Percentiles rank a stretch among this genome's conserved stretches.
These are phyloP conservation scores for Pichia paraexigua DNA, from an alignment of 805 yeast genomes.

Conservation along the genomic window DNA sequence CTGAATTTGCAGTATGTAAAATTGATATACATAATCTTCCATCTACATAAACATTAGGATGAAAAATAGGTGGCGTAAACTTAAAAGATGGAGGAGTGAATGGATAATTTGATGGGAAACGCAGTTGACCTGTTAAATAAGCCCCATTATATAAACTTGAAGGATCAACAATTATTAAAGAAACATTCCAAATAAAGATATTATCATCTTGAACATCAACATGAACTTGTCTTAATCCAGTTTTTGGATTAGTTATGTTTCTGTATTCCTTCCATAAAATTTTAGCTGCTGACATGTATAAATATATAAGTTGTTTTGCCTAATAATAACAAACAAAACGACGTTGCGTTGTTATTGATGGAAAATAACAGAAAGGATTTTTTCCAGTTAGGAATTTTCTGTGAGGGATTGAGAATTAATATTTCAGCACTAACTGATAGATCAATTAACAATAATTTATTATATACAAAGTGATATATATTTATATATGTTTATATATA, in stretches of 20 bases:
- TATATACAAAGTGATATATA: background rate
- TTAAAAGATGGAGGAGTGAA: constrained; percentile 89
- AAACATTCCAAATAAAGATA: constrained; percentile 70
- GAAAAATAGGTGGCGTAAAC: constrained; percentile 91
- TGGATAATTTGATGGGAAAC: constrained; percentile 88
- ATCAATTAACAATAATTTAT: background rate
- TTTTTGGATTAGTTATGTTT: constrained; percentile 88
- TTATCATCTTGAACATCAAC: constrained; percentile 42
- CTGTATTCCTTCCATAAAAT: constrained; percentile 86
- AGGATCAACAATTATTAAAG: constrained; percentile 84
- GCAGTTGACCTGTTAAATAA: constrained; percentile 86
- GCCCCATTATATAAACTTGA: constrained; percentile 94
- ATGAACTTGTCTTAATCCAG: constrained; percentile 37
- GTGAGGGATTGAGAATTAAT: background rate
- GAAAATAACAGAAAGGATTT: background rate
- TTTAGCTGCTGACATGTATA: constrained; percentile 41
- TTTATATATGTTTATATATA: background rate
- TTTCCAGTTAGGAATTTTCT: background rate
- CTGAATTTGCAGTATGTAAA: constrained; percentile 78
- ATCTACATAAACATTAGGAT: constrained; percentile 92
- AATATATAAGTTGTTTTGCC: background rate
- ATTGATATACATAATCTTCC: constrained; percentile 93
- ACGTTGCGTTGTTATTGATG: background rate
- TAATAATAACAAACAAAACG: background rate
- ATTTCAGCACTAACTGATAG: no score